These are phyloP conservation scores for Pyrenochaeta sp. DNA, from an alignment of 2,329 filamentous ascomycete species.

Conservation along the genomic window DNA sequence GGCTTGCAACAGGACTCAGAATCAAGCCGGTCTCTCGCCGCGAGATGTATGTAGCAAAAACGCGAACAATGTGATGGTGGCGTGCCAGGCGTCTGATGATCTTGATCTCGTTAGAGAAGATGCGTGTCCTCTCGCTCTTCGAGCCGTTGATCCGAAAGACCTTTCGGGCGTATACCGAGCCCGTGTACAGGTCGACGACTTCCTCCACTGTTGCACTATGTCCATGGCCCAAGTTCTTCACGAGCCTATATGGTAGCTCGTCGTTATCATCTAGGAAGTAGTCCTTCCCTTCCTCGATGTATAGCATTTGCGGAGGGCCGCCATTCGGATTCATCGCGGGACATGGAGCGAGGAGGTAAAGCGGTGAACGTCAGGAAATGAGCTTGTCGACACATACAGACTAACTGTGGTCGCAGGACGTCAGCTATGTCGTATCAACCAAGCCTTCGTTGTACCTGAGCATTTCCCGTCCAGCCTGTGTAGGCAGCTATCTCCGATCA, in stretches of 20 bases:
- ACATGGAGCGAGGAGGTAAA: not conserved
- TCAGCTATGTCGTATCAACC: not conserved
- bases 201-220: constrained; percentile 17
- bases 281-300: constrained; percentile 15
- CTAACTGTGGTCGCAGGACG: not conserved
- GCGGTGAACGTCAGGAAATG: not conserved
- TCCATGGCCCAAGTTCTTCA: constrained; percentile 17
- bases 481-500: not conserved
- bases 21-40: constrained; percentile 17
- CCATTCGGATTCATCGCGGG: not conserved
- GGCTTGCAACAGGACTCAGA: constrained; percentile 23
- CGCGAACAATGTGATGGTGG: constrained; percentile 20
- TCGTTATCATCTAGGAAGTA: constrained; percentile 13
- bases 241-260: constrained; percentile 10
- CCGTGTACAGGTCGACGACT: constrained; percentile 16
- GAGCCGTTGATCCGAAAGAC: constrained; percentile 6
- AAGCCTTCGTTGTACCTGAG: not conserved
- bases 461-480: not conserved
- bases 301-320: not conserved
- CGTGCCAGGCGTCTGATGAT: constrained; percentile 14
- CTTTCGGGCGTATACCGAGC: constrained; percentile 16
- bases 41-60: constrained; percentile 22
- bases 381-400: not conserved
- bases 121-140: not conserved
- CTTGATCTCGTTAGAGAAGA: constrained; percentile 18